These are phyloP conservation scores for Melaleuca alternifolia DNA, from an alignment of 345 rosid genomes.

Conservation along the genomic window DNA sequence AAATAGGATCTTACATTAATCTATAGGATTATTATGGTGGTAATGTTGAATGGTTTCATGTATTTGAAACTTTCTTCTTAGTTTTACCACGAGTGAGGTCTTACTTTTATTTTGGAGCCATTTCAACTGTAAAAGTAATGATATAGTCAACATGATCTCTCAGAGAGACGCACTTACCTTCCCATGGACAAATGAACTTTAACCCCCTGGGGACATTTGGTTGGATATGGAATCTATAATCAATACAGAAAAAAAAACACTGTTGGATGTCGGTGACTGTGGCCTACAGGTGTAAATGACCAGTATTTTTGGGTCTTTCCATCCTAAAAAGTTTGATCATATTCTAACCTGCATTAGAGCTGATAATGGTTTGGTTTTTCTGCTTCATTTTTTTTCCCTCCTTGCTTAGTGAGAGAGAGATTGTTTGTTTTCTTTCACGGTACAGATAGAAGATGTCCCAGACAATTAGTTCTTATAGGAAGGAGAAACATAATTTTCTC, in stretches of 20 bases:
- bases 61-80: not conserved
- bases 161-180: not conserved
- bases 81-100: not conserved
- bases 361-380: too few species aligned
- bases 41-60: not conserved
- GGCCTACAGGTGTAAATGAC: not conserved
- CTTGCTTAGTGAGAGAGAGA: not conserved
- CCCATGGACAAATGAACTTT: not conserved
- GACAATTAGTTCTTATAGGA: not conserved
- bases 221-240: not conserved
- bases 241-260: not conserved
- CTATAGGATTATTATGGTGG: not conserved
- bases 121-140: not conserved
- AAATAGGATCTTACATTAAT: not conserved
- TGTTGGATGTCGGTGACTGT: not conserved
- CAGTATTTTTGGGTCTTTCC: not conserved
- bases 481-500: not conserved
- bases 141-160: not conserved
- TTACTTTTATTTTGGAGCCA: not conserved
- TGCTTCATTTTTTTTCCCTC: not conserved
- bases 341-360: not conserved
- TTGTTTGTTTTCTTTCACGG: not conserved
- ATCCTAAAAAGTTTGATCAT: not conserved
- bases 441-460: not conserved
- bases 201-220: not conserved